Conservation (phyloP, 2,329 filamentous ascomycete species). For the Epichloe scottii region DNA sequence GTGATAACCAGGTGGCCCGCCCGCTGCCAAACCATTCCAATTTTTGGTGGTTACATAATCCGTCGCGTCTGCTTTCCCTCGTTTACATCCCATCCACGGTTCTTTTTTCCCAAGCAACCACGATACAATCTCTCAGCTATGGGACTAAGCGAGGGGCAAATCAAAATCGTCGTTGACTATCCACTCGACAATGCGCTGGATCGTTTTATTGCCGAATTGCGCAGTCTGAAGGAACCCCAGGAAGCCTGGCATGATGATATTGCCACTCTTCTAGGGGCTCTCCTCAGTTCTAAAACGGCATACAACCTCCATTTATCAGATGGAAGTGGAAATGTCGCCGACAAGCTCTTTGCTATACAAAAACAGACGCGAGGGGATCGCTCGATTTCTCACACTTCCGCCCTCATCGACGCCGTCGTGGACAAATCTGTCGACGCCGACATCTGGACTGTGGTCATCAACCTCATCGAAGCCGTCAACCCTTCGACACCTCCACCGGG, state of each 20-base stretch:
- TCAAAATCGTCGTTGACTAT: neutral
- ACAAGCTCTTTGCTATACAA: slow-evolving; percentile 2
- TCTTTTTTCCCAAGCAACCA: too few species aligned
- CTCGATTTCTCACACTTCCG: neutral
- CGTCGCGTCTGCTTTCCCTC: too few species aligned
- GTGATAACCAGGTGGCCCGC: too few species aligned
- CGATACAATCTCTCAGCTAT: too few species aligned
- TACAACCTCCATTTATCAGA: neutral
- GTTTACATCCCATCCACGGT: too few species aligned
- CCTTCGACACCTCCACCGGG: neutral
- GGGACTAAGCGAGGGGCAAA: neutral
- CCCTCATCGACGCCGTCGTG: slow-evolving; percentile 1
- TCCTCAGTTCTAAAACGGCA: neutral
- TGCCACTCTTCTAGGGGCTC: neutral
- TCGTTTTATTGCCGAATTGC: neutral
- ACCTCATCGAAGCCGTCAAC: neutral
- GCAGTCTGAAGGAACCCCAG: neutral
- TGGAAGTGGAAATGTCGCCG: neutral
- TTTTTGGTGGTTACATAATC: too few species aligned
- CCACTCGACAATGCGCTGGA: neutral
- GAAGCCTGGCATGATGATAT: neutral
- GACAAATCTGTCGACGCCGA: slow-evolving; percentile 1
- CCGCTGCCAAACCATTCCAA: too few species aligned
- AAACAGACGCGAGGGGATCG: neutral
- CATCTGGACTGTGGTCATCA: slow-evolving; percentile 2